A percentile compares a stretch with the other conserved stretches of the same genome.
These are phyloP conservation scores for Penicillium aurantiogriseum DNA, from an alignment of 2,329 filamentous ascomycete species.

Conservation along the genomic window DNA sequence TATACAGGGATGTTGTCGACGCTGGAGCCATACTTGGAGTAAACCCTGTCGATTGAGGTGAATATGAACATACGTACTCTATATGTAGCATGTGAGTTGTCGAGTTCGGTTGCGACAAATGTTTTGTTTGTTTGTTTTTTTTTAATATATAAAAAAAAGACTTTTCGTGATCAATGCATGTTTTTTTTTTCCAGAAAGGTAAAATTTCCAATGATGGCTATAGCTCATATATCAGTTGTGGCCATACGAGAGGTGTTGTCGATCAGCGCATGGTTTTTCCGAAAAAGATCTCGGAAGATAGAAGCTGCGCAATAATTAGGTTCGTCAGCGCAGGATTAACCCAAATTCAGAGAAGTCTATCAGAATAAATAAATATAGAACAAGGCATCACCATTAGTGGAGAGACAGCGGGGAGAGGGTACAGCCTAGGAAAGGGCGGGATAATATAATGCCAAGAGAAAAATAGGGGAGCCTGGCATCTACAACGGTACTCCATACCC, in stretches of 20 bases:
- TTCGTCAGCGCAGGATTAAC: neutral
- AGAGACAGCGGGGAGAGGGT: neutral
- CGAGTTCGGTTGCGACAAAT: neutral
- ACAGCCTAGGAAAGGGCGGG: neutral
- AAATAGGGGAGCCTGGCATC: constrained; percentile 8
- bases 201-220: neutral
- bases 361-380: constrained; percentile 5
- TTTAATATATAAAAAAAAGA: neutral
- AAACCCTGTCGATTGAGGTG: neutral
- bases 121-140: neutral
- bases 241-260: neutral
- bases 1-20: constrained; percentile 38
- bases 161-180: neutral
- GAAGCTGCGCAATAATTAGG: neutral
- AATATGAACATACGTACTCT: neutral
- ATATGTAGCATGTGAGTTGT: neutral
- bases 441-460: constrained; percentile 5
- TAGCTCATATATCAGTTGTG: neutral
- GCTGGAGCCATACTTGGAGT: constrained; percentile 25
- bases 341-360: neutral
- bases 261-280: neutral
- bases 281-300: neutral
- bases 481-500: neutral
- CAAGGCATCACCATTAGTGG: neutral
- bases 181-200: neutral